Evolutionary conservation across 169 alveolate genomes (phyloP), one percentile per base, ranked within the genome.

Genomic region (Plasmodium vivax): DNA sequence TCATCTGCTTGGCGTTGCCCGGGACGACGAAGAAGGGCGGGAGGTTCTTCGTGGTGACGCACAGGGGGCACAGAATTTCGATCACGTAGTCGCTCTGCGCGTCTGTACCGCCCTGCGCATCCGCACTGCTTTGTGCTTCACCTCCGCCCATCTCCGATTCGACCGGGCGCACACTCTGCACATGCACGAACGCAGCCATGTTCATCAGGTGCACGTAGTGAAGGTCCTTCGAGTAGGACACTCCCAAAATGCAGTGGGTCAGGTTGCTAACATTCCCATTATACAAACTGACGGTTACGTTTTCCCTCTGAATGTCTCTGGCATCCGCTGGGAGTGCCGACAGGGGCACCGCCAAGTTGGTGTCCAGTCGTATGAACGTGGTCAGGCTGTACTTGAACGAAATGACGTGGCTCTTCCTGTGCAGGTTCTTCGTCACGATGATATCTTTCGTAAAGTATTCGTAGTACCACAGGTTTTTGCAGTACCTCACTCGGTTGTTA

Each of bases 1-100:
- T 90, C 82, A 96, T 92, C 34, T 95, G 90, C 41, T 93, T 91
- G 30, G 79, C 75, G 36, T 92, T 83, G 34, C 97, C 96, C 3
- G 97, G 96, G 30, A 96, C 92, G 19, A 96, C 81, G 30, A 96
- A 95, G 94, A 43, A 93, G 1, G 95, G 91, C 27, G 97, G 97
- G 4, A 96, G 91, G 45, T 95, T 92, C 32, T 96, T 90, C 16
- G 96, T 92, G 14, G 97, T 92, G 73, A 95, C 82, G 30, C 83
- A 72, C 14, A 93, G 51, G n/a, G 96, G 97, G 41, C 97, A 96
- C 16, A 94, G 14, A 6, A 82, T 94, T 54, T 96, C 97, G 16
- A 92, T 47, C 27, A 82, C 19, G 74, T 38, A 81, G 82, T 84
- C 93, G 34, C 51, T 82, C 16, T 83, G 54, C 16, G 73, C 30